Conservation (phyloP, 2,329 filamentous ascomycete genomes). For the Helicocarpus griseus region DNA sequence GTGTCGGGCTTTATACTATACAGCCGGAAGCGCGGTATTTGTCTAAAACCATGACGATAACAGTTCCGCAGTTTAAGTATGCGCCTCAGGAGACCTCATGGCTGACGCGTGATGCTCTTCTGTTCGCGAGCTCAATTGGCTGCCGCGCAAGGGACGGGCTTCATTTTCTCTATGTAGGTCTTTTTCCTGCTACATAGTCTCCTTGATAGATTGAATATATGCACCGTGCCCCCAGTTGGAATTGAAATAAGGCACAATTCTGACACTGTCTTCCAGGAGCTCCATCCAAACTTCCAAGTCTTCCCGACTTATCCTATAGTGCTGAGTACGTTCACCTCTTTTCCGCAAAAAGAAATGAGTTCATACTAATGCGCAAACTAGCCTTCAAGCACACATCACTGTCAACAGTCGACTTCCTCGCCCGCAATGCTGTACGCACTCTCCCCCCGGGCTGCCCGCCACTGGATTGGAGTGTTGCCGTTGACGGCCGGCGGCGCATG, state of each 20-base stretch:
- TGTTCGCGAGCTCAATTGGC: conserved; percentile 85
- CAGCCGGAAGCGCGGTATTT: too few species aligned
- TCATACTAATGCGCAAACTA: conserved; percentile 14
- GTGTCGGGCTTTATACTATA: too few species aligned
- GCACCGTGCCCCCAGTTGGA: not conserved
- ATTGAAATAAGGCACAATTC: not conserved
- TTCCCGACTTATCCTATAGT: conserved; percentile 88
- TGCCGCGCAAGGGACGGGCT: conserved; percentile 66
- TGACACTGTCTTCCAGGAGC: conserved; percentile 48
- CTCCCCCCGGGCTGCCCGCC: conserved; percentile 64
- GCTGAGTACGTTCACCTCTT: conserved; percentile 49
- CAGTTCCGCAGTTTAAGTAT: conserved; percentile 16
- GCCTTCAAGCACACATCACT: conserved; percentile 66
- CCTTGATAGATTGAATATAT: not conserved
- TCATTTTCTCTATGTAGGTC: conserved; percentile 75
- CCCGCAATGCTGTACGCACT: conserved; percentile 51
- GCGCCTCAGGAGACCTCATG: conserved; percentile 44
- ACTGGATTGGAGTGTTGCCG: conserved; percentile 62
- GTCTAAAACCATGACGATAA: not conserved
- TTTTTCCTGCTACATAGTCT: not conserved
- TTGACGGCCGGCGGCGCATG: conserved; percentile 75
- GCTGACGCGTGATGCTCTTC: conserved; percentile 76
- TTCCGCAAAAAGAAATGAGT: conserved; percentile 1
- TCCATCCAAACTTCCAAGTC: conserved; percentile 73
- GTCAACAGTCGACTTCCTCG: conserved; percentile 82